Evolutionary conservation across 2,329 filamentous ascomycete species (phyloP).

Genomic region (Aspergillus eucalypticola): DNA sequence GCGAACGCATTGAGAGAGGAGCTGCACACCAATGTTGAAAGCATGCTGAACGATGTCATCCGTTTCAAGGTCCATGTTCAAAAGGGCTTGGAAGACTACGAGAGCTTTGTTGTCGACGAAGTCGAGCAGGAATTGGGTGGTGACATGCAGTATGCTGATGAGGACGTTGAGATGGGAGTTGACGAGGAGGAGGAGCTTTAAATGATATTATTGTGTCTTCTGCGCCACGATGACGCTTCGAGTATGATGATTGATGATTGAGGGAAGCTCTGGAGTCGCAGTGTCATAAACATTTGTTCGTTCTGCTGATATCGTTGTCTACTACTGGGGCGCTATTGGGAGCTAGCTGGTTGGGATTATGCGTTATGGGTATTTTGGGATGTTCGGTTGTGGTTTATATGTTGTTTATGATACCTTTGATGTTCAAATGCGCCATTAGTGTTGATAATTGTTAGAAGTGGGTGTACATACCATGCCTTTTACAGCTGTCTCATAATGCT

Average conservation of each 20-base stretch:
- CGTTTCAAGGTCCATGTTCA: constrained; percentile 98
- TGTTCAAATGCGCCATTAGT: not conserved
- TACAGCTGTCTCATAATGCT: not conserved
- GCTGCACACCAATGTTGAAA: constrained; percentile 94
- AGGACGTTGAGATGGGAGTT: constrained; percentile 13
- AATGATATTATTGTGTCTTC: not conserved
- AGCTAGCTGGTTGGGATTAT: not conserved
- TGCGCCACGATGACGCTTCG: not conserved
- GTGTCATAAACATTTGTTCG: not conserved
- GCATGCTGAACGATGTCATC: constrained; percentile 94
- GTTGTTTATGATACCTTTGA: constrained; percentile 4
- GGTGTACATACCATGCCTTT: not conserved
- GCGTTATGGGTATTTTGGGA: not conserved
- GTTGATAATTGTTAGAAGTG: not conserved
- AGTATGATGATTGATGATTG: constrained; percentile 12
- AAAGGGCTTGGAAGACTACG: constrained; percentile 88
- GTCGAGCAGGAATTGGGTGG: constrained; percentile 80
- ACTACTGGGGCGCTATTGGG: constrained; percentile 9
- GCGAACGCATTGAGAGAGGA: constrained; percentile 88
- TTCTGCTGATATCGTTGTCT: not conserved
- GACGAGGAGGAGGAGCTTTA: constrained; percentile 13
- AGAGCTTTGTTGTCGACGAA: constrained; percentile 89
- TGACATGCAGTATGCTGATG: constrained; percentile 52
- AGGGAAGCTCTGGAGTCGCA: not conserved
- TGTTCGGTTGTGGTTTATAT: not conserved